Evolutionary conservation across 768 basidiomycete species (phyloP).

Genomic region (Lentinula boryana): DNA sequence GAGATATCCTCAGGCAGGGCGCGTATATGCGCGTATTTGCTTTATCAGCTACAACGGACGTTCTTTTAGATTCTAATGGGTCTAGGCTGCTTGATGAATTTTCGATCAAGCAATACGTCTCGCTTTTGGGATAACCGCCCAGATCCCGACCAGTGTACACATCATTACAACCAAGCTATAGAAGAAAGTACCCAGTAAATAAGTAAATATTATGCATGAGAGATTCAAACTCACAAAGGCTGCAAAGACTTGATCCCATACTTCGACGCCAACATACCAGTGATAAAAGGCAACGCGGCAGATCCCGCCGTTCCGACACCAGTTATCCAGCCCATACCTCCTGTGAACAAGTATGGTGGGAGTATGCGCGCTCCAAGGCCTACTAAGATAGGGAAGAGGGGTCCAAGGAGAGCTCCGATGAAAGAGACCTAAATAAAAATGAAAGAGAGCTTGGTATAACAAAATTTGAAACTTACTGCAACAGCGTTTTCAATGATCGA

Average conservation of each 20-base stretch:
- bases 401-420: conserved; percentile 47
- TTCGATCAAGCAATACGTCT: neutral
- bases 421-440: conserved; percentile 24
- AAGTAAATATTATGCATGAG: neutral
- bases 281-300: conserved; percentile 38
- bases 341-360: conserved; percentile 27
- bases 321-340: conserved; percentile 43
- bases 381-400: conserved; percentile 44
- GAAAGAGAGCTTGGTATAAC: too few species aligned
- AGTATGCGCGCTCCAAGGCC: conserved; percentile 28
- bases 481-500: conserved; percentile 46
- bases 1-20: too few species aligned
- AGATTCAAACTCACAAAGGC: conserved; percentile 33
- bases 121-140: conserved; percentile 16
- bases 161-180: conserved; percentile 18
- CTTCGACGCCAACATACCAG: conserved; percentile 34
- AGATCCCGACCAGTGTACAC: conserved; percentile 16
- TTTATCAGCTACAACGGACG: too few species aligned
- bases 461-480: conserved; percentile 21
- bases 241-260: conserved; percentile 41
- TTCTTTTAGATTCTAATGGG: too few species aligned
- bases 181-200: neutral
- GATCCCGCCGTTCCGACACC: conserved; percentile 47
- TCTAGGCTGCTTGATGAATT: too few species aligned
- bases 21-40: too few species aligned